Conservation (phyloP, 2,329 filamentous ascomycete species). For the Fusarium cicatricum region DNA sequence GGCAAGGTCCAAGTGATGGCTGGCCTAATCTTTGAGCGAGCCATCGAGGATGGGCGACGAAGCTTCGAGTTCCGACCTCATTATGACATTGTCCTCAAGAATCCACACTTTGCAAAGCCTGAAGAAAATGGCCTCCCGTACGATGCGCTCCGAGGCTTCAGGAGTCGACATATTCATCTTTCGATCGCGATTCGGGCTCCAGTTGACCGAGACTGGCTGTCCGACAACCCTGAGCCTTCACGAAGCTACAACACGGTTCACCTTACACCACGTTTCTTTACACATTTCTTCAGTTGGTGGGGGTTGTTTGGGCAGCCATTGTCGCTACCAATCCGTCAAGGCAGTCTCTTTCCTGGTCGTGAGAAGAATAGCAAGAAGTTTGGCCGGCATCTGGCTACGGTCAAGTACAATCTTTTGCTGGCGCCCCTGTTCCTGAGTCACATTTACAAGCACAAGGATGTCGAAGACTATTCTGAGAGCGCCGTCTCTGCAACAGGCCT, state of each 20-base stretch:
- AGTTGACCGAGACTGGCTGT: conserved; percentile 84
- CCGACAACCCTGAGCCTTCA: conserved; percentile 77
- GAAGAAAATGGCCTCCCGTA: conserved; percentile 68
- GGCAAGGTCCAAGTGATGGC: conserved; percentile 94
- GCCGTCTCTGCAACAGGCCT: conserved; percentile 92
- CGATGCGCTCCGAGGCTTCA: conserved; percentile 95
- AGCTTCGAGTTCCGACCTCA: conserved; percentile 92
- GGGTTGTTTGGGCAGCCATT: conserved; percentile 94
- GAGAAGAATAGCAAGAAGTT: conserved; percentile 99
- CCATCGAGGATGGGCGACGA: conserved; percentile 74
- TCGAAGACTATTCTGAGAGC: conserved; percentile 79
- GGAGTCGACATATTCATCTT: conserved; percentile 95
- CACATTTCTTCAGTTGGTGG: conserved; percentile 99
- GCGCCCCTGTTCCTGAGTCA: conserved; percentile 95
- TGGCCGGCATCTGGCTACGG: conserved; percentile 93
- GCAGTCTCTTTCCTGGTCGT: conserved; percentile 86
- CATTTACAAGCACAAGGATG: conserved; percentile 98
- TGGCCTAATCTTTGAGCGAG: conserved; percentile 90
- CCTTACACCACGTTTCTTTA: conserved; percentile 94
- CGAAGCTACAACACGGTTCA: conserved; percentile 97
- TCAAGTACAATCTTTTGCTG: conserved; percentile 95
- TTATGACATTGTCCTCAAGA: conserved; percentile 87
- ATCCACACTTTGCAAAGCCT: conserved; percentile 75
- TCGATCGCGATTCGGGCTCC: conserved; percentile 92
- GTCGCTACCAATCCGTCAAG: conserved; percentile 93